Evolutionary conservation across 2,329 filamentous ascomycete genomes (phyloP).

Genomic region (Hymenoscyphus fructigenus): DNA sequence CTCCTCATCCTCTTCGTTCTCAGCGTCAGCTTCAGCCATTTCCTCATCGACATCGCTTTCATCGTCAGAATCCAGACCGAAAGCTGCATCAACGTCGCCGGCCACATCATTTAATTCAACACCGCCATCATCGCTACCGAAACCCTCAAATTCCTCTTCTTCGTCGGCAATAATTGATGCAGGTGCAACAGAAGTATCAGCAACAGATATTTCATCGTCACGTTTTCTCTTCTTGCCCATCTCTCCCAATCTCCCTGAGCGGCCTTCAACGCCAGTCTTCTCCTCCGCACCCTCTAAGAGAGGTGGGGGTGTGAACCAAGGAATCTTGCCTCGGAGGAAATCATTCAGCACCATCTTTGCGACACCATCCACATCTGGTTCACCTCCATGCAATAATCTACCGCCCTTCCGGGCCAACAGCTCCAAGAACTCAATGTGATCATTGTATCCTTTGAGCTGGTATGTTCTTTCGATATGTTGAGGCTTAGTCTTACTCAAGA

Average conservation of each 20-base stretch:
- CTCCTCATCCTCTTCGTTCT: conserved; percentile 17
- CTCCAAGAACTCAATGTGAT: conserved; percentile 81
- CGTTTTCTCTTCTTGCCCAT: conserved; percentile 79
- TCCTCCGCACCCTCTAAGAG: conserved; percentile 49
- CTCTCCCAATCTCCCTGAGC: conserved; percentile 78
- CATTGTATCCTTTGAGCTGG: conserved; percentile 75
- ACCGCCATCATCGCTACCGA: conserved; percentile 43
- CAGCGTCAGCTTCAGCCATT: conserved; percentile 40
- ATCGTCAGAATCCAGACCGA: conserved; percentile 37
- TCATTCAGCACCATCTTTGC: conserved; percentile 97
- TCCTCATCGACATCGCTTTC: conserved; percentile 43
- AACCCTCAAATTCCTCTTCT: conserved; percentile 48
- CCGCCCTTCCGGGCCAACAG: conserved; percentile 84
- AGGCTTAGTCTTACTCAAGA: conserved; percentile 76
- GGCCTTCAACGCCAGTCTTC: conserved; percentile 61
- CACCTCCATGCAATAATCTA: conserved; percentile 84
- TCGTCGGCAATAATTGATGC: conserved; percentile 33
- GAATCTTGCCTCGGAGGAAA: conserved; percentile 91
- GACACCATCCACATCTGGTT: conserved; percentile 90
- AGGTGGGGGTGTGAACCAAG: conserved; percentile 90
- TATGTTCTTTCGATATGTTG: conserved; percentile 93
- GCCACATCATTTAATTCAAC: conserved; percentile 32
- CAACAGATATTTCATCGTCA: conserved; percentile 49
- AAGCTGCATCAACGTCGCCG: conserved; percentile 34
- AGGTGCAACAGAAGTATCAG: conserved; percentile 40